Evolutionary conservation across 2,329 filamentous ascomycete species (phyloP), one percentile per base, ranked within the genome.

Genomic region (Chrysoporthe deuterocubensis): DNA sequence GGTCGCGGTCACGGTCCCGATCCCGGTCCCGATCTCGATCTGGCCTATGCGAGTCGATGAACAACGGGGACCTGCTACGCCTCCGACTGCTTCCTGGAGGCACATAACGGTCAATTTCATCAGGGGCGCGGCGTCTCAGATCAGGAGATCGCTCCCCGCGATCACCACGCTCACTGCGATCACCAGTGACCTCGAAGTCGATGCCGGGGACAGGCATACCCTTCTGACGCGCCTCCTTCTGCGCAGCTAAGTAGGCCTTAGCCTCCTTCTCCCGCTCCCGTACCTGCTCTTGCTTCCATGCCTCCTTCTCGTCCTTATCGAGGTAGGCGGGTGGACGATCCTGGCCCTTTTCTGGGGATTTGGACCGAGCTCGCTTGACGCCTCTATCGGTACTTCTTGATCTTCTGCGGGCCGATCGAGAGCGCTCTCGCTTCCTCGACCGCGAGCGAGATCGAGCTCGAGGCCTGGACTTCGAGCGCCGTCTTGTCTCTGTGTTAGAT

Each of bases 231-330:
- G 87, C 87, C 71, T 89, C 87, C 70, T 86, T 85, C 72, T 89
- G 86, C 2, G 86, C 87, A 7, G 87, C 87, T 48, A 89, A 79
- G 72, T 90, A 90, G 4, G 86, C 87, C 75, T 89, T 89, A 50
- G 88, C 88, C 76, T 90, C 87, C 70, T 84, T 84, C 75, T 89
- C 87, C 62, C 87, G 84, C 74, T 88, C 87, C 75, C 83, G 86
- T 64, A 88, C 87, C 72, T 89, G 87, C 67, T 85, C 84, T 71
- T 85, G 83, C 74, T 90, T 90, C 82, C 86, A 86, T 18, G 82
- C 82, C 72, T 88, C 85, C 37, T 82, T 78, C 52, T 82, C 82
- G n/a, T 83, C 81, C 61, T 83, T 83, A 67, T 79, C 83, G 26
- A 81, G 76, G 18, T 76, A 77, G 0, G 80, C 77, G 2, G 80